Evolutionary conservation across 2,329 filamentous ascomycete genomes (phyloP).

Genomic region (Verticillium albo-atrum): DNA sequence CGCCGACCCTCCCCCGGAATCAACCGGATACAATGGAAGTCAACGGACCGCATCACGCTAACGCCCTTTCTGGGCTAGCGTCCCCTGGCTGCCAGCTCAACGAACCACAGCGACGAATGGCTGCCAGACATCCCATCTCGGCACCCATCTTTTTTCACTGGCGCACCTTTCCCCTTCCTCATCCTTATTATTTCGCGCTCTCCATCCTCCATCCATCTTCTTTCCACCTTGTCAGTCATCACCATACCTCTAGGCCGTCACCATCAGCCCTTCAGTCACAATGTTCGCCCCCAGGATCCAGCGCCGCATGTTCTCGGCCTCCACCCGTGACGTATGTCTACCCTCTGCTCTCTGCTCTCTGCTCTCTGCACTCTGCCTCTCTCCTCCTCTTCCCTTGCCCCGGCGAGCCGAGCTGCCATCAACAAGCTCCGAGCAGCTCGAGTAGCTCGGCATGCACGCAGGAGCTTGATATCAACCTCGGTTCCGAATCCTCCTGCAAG

Average conservation of each 20-base stretch:
- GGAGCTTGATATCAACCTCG: neutral
- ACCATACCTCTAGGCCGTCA: conserved; percentile 7
- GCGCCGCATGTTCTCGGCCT: conserved; percentile 76
- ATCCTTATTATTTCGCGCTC: neutral
- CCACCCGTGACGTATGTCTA: conserved; percentile 66
- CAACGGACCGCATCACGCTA: neutral
- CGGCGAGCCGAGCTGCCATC: neutral
- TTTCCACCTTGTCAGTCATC: conserved; percentile 4
- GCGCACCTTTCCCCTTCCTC: conserved; percentile 13
- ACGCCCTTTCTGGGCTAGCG: neutral
- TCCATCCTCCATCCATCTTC: neutral
- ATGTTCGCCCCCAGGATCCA: conserved; percentile 76
- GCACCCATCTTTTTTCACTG: conserved; percentile 1
- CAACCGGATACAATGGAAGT: neutral
- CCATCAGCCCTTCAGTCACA: conserved; percentile 24
- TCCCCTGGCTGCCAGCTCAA: neutral
- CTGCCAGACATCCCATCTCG: neutral
- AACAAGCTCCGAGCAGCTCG: neutral
- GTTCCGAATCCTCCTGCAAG: no score
- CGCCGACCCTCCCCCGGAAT: conserved; percentile 1
- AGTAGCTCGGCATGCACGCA: conserved; percentile 1
- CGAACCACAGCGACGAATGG: conserved; percentile 1
- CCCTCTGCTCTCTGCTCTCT: no score
- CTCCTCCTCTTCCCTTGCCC: conserved; percentile 8
- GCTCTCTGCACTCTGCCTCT: no score